Conservation (phyloP, 805 yeast genomes). For the Candida tibetensis region DNA sequence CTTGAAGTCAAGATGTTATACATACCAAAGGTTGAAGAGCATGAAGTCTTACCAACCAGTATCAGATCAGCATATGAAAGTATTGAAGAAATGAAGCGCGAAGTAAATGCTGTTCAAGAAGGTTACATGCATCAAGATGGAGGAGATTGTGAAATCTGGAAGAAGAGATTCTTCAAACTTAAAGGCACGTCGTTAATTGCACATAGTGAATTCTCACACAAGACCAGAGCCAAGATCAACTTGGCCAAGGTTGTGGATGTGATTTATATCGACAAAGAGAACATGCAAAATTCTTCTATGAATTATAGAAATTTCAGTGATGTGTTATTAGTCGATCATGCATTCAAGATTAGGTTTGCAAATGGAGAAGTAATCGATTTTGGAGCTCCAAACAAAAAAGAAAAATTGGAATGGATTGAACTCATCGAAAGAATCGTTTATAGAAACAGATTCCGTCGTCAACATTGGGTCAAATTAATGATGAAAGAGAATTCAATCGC, state of each 20-base stretch:
- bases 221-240: slow-evolving; percentile 74
- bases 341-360: slow-evolving; percentile 70
- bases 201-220: slow-evolving; percentile 64
- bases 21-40: slow-evolving; percentile 57
- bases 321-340: slow-evolving; percentile 62
- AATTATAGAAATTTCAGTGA: slow-evolving; percentile 67
- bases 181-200: slow-evolving; percentile 72
- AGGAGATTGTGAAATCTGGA: slow-evolving; percentile 77
- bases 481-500: slow-evolving; percentile 15
- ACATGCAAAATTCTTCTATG: slow-evolving; percentile 22
- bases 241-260: slow-evolving; percentile 62
- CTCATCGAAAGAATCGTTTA: slow-evolving; percentile 55
- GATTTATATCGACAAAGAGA: slow-evolving; percentile 42
- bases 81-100: slow-evolving; percentile 29
- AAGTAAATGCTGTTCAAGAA: slow-evolving; percentile 36
- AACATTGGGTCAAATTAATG: slow-evolving; percentile 56
- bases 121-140: slow-evolving; percentile 88
- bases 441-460: slow-evolving; percentile 56
- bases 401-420: slow-evolving; percentile 64
- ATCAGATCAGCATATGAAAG: slow-evolving; percentile 47
- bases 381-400: slow-evolving; percentile 70
- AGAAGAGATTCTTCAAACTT: slow-evolving; percentile 72
- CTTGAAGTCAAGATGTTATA: slow-evolving; percentile 66
- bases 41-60: slow-evolving; percentile 69
- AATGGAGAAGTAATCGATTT: slow-evolving; percentile 83